Evolutionary conservation across 305 asterid genomes (phyloP).

Genomic region (Euphrasia arctica): DNA sequence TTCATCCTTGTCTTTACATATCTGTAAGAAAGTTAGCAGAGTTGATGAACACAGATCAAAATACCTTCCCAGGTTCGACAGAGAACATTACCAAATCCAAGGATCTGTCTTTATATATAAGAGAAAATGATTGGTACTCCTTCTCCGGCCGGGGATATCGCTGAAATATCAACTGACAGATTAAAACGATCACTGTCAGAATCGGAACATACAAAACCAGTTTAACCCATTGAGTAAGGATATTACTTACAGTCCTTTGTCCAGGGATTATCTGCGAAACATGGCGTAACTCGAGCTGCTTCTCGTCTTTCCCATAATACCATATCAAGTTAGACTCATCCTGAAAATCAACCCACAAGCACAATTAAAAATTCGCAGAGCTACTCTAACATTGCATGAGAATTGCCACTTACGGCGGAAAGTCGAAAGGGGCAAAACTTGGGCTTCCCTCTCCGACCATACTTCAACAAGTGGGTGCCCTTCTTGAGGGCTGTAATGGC

Average conservation of each 20-base stretch:
- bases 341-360: conserved; percentile 39
- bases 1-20: conserved; percentile 96
- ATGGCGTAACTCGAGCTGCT: conserved; percentile 65
- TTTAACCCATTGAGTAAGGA: no score
- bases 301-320: conserved; percentile 86
- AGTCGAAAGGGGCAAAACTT: conserved; percentile 94
- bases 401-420: conserved; percentile 51
- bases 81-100: conserved; percentile 66
- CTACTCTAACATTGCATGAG: no score
- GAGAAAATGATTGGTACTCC: conserved; percentile 86
- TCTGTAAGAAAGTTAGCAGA: conserved; percentile 38
- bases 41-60: not conserved
- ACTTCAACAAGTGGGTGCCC: conserved; percentile 86
- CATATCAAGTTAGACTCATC: conserved; percentile 85
- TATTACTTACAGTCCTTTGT: conserved; percentile 87
- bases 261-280: conserved; percentile 88
- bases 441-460: conserved; percentile 94
- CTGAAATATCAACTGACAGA: conserved; percentile 60
- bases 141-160: conserved; percentile 81
- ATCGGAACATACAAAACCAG: no score
- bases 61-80: not conserved
- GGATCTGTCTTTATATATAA: conserved; percentile 61
- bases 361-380: not conserved
- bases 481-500: conserved; percentile 87
- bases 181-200: conserved; percentile 8